A percentile compares a stretch with the other conserved stretches of the same genome.
These are phyloP conservation scores for Leccinum griseonigrum DNA, from an alignment of 1,284 basidiomycete genomes.

Conservation along the genomic window DNA sequence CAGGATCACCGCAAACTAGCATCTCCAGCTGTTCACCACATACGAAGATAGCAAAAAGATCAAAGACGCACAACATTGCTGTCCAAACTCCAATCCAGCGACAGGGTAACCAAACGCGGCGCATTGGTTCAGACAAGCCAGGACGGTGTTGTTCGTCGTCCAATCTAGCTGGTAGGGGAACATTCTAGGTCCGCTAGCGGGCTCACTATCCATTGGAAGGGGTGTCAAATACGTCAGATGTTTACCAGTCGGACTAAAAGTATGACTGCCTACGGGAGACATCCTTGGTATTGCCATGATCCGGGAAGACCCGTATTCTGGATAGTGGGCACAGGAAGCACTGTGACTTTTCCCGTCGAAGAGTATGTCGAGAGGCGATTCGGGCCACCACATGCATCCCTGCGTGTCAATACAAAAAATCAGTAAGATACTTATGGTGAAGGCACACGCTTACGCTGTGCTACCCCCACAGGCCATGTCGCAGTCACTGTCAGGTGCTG, in stretches of 20 bases:
- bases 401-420: conserved; percentile 22
- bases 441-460: conserved; percentile 44
- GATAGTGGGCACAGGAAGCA: conserved; percentile 55
- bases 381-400: conserved; percentile 68
- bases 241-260: background rate
- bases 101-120: conserved; percentile 63
- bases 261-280: conserved; percentile 50
- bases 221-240: background rate
- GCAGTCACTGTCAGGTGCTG: conserved; percentile 51
- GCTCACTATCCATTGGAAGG: conserved; percentile 33
- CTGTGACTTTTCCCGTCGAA: conserved; percentile 46
- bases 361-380: conserved; percentile 71
- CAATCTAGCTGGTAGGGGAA: conserved; percentile 62
- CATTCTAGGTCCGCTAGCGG: conserved; percentile 36
- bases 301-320: conserved; percentile 58
- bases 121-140: conserved; percentile 62
- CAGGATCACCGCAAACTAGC: conserved; percentile 65
- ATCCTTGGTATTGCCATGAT: conserved; percentile 63
- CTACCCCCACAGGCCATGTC: conserved; percentile 67
- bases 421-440: background rate
- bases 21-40: background rate
- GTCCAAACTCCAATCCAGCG: conserved; percentile 56
- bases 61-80: conserved; percentile 62
- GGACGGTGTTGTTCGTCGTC: conserved; percentile 58
- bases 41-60: background rate